Base-by-base conservation (phyloP, 2,329 filamentous ascomycete genomes). In the Alternaria triticimaculans region DNA sequence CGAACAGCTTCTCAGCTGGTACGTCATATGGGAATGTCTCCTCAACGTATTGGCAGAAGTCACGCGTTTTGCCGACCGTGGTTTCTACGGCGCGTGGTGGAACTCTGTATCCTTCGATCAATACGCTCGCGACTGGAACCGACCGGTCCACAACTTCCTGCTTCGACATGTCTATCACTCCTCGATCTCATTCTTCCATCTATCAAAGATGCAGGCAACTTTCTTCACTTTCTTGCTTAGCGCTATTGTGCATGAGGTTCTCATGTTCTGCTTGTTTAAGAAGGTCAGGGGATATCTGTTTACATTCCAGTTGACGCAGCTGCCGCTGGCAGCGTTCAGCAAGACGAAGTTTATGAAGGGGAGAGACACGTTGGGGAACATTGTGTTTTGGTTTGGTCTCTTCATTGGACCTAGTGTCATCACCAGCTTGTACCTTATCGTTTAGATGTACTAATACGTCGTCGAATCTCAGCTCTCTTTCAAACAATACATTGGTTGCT, bases 211-310 rank as follows among this genome's bases (percentile, higher is more conserved):
- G 68, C 88, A 88, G 5, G 92, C 92, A 2, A 93, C 91, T 0
- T 86, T 93, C 56, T 88, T 92, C 48, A 94, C 91, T 0, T 94
- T 94, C 74, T 84, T 93, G 68, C 81, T 94, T 18, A 90, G 87
- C 8, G 90, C 91, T 0, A 85, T 89, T 66, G 85, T 92, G 20
- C 91, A 94, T 72, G 92, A 94, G 78, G 81, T 94, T 49, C 86
- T 93, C 72, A 94, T 94, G 92, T 91, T 90, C 83, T 92, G 91
- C 69, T 84, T 94, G 33, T 94, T 94, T 78, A 90, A 90, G 78
- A 93, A 93, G 79, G 84, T 94, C 10, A 83, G 91, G 43, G 91
- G 91, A 0, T 94, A 94, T 71, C 80, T 94, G 49, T 86, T 94
- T 21, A 81, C 88, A n/a, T 79, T 92, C 72, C 92, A 94, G 77